phyloP scores from a whole-genome alignment of 345 rosid genomes.

The Gossypium ekmanianum region DNA sequence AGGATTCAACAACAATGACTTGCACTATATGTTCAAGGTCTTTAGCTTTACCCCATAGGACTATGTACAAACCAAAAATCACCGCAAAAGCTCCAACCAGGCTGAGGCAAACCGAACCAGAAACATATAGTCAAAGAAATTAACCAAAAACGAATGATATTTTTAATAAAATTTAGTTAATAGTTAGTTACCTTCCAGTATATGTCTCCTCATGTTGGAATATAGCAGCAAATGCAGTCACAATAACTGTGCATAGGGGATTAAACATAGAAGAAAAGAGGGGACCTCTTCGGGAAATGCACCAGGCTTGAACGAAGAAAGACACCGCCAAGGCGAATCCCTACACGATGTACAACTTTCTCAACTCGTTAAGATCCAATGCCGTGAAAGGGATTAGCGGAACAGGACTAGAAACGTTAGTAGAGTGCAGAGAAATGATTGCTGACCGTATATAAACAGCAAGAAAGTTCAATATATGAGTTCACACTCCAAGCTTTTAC shows the following conservation, averaged over 20 bases:
- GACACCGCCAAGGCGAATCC: constrained; percentile 46
- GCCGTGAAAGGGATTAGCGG: neutral
- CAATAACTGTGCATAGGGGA: constrained; percentile 57
- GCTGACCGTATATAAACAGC: constrained; percentile 43
- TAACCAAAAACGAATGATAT: too few species aligned
- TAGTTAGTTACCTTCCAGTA: constrained; percentile 42
- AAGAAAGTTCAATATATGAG: constrained; percentile 36
- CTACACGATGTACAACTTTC: constrained; percentile 20
- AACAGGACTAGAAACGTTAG: neutral
- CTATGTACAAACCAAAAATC: constrained; percentile 43
- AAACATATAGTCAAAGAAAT: neutral
- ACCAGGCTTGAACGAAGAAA: constrained; percentile 68
- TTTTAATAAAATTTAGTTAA: neutral
- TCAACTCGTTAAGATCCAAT: neutral
- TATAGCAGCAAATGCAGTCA: constrained; percentile 49
- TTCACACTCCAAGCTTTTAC: constrained; percentile 33
- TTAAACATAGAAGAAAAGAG: constrained; percentile 62
- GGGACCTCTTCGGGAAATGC: constrained; percentile 56
- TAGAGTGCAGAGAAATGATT: neutral
- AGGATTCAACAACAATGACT: constrained; percentile 32
- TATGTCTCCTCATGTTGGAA: constrained; percentile 50
- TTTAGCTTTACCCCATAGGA: constrained; percentile 67
- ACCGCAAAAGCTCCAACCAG: constrained; percentile 53
- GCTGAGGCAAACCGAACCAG: constrained; percentile 25
- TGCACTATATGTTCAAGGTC: constrained; percentile 32